phyloP scores from a whole-genome alignment of 139 green algal species.

The Penium margaritaceum region DNA sequence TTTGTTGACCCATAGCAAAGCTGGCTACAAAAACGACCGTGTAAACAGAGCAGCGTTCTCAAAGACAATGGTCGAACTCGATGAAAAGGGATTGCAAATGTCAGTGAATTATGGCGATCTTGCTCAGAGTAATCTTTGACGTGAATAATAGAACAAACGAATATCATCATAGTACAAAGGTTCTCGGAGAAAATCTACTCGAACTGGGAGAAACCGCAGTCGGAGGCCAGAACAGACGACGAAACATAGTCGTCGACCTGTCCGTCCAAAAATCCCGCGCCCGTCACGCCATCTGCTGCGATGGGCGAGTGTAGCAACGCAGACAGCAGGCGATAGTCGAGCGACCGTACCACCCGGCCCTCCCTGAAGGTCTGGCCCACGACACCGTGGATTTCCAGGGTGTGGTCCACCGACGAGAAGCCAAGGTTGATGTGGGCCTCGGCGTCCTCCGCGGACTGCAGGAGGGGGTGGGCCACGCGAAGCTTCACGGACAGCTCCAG shows the following conservation, averaged over 20 bases:
- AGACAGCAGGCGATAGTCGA: conserved; percentile 2
- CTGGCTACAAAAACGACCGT: too few species aligned
- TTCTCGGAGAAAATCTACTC: too few species aligned
- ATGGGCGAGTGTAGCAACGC: not conserved
- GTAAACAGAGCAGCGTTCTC: too few species aligned
- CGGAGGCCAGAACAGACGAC: conserved; percentile 5
- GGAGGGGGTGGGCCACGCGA: conserved; percentile 16
- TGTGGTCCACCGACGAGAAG: conserved; percentile 6
- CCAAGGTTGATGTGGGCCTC: conserved; percentile 32
- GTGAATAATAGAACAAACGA: too few species aligned
- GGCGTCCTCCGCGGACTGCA: conserved; percentile 31
- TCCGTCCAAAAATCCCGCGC: conserved; percentile 28
- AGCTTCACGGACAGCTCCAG: conserved; percentile 14
- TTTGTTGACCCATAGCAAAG: too few species aligned
- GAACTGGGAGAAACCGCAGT: too few species aligned
- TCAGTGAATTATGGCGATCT: too few species aligned
- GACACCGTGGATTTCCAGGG: conserved; percentile 27
- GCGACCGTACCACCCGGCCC: conserved; percentile 1
- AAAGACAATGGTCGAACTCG: too few species aligned
- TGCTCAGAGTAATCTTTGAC: too few species aligned
- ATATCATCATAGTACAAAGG: too few species aligned
- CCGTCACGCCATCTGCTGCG: conserved; percentile 2
- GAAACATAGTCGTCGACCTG: not conserved
- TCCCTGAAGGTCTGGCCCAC: conserved; percentile 40
- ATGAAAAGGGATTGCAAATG: too few species aligned